phyloP scores from a whole-genome alignment of 768 basidiomycete species.

The Leucosporidium yakuticum region DNA sequence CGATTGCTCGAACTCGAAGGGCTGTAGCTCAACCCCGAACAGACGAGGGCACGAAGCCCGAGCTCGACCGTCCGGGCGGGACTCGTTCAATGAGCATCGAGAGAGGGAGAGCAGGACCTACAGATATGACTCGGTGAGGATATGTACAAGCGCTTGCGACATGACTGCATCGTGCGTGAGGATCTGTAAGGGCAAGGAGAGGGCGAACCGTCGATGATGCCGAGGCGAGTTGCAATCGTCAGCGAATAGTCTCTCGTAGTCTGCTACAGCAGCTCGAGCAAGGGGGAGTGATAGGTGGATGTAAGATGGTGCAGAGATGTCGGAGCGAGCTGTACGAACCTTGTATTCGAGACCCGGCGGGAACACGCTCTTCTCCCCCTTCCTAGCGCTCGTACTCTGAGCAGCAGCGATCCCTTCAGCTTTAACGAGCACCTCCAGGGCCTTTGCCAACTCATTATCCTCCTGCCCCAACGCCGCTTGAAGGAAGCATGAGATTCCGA shows the following conservation, averaged over 20 bases:
- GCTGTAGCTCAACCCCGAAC: not conserved
- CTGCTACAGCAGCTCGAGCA: too few species aligned
- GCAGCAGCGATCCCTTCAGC: constrained; percentile 13
- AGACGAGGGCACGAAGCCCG: too few species aligned
- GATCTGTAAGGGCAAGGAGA: constrained; percentile 1
- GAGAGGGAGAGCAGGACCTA: not conserved
- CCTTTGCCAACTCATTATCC: constrained; percentile 17
- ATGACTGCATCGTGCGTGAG: constrained; percentile 19
- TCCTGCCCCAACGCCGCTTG: constrained; percentile 18
- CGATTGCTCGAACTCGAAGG: not conserved
- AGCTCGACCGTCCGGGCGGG: not conserved
- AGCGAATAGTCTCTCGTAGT: not conserved
- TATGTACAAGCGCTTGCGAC: constrained; percentile 18
- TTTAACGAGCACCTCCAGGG: not conserved
- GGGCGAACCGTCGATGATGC: not conserved
- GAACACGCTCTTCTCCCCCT: constrained; percentile 14
- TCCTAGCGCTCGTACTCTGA: not conserved
- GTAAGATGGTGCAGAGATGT: not conserved
- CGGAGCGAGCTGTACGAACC: not conserved
- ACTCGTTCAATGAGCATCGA: not conserved
- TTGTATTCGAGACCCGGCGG: constrained; percentile 24
- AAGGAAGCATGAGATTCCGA: constrained; percentile 15
- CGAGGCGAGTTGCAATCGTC: too few species aligned
- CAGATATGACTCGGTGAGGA: constrained; percentile 18
- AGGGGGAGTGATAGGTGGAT: too few species aligned